Conservation (phyloP, 768 basidiomycete species). For the Lactarius akahatsu region DNA sequence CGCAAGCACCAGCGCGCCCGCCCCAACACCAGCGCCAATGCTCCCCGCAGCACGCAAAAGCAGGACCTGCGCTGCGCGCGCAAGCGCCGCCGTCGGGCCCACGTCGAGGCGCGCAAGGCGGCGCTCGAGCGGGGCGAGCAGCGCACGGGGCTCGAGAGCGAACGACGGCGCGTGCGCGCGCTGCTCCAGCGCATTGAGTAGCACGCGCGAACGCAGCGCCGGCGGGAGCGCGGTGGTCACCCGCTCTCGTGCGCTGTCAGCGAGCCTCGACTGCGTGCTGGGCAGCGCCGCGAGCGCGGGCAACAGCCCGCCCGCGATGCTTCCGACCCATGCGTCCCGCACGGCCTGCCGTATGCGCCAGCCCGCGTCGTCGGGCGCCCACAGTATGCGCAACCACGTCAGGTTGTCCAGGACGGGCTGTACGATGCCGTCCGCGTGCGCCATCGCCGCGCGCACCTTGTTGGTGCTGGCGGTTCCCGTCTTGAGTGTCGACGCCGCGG, state of each 20-base stretch:
- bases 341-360: constrained; percentile 23
- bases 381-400: constrained; percentile 26
- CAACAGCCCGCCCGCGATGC: constrained; percentile 17
- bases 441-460: constrained; percentile 18
- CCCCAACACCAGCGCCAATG: constrained; percentile 27
- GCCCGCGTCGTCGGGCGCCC: constrained; percentile 25
- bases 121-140: constrained; percentile 26
- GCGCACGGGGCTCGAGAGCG: constrained; percentile 16
- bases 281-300: constrained; percentile 24
- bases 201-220: constrained; percentile 27
- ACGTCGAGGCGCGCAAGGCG: constrained; percentile 26
- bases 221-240: constrained; percentile 17
- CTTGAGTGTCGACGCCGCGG: neutral
- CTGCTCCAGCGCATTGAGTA: constrained; percentile 30
- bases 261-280: constrained; percentile 4
- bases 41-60: constrained; percentile 25
- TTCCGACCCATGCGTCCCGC: constrained; percentile 23
- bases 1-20: constrained; percentile 26
- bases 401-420: constrained; percentile 12
- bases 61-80: constrained; percentile 33
- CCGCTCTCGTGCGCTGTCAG: neutral
- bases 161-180: constrained; percentile 23
- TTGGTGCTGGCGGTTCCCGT: neutral
- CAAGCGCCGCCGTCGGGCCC: constrained; percentile 27
- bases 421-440: constrained; percentile 11